A percentile compares a stretch with the other conserved stretches of the same genome.
These are phyloP conservation scores for Schrenkiella parvula DNA, from an alignment of 345 rosid genomes.

Conservation along the genomic window DNA sequence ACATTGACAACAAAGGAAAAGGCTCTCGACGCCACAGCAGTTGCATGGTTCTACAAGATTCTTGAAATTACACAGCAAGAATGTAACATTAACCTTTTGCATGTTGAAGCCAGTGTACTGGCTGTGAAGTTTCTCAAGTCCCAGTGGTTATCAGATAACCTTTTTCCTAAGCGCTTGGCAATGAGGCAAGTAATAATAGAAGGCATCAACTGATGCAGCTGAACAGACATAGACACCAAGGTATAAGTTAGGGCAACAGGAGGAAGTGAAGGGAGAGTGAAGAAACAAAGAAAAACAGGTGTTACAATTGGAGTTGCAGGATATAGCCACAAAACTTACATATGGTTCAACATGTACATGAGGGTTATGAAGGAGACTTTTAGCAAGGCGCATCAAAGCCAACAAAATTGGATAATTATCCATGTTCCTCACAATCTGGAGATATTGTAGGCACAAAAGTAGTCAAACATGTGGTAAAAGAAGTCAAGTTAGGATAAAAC, in stretches of 20 bases:
- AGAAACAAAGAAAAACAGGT: not conserved
- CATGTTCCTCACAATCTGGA: slow-evolving; percentile 60
- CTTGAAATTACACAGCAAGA: slow-evolving; percentile 7
- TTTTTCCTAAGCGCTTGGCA: slow-evolving; percentile 63
- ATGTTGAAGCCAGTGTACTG: slow-evolving; percentile 56
- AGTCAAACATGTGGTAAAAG: slow-evolving; percentile 7
- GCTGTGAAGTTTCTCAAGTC: slow-evolving; percentile 74
- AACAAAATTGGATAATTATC: slow-evolving; percentile 50
- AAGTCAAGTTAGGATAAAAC: not conserved
- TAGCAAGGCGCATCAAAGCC: slow-evolving; percentile 64
- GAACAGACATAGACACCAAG: slow-evolving; percentile 16
- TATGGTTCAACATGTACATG: slow-evolving; percentile 81
- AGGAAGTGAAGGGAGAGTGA: not conserved
- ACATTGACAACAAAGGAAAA: not conserved
- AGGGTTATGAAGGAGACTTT: slow-evolving; percentile 75
- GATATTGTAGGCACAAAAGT: slow-evolving; percentile 6
- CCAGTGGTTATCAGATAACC: slow-evolving; percentile 73
- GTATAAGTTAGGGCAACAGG: not conserved
- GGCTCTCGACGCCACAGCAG: not conserved
- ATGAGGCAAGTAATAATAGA: slow-evolving; percentile 73
- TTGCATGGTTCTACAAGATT: not conserved
- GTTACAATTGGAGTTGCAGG: not conserved
- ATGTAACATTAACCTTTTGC: slow-evolving; percentile 51
- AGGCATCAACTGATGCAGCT: slow-evolving; percentile 88
- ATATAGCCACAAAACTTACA: slow-evolving; percentile 44